Conservation (phyloP, 2,329 filamentous ascomycete genomes). For the Ophiosphaerella herpotricha region DNA sequence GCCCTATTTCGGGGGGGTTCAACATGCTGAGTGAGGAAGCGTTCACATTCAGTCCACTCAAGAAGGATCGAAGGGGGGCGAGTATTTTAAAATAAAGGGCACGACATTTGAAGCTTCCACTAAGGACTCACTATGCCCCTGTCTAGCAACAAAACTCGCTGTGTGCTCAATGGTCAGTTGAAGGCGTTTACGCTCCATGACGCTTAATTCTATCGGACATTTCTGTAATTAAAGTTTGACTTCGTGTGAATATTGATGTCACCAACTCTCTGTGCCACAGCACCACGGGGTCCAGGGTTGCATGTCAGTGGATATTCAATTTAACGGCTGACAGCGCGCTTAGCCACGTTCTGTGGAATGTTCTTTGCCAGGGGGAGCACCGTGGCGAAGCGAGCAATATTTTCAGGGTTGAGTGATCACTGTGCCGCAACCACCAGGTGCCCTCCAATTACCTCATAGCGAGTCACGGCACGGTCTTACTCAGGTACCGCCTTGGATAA, state of each 20-base stretch:
- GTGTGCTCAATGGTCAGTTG: no score
- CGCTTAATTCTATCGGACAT: not conserved
- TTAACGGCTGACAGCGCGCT: not conserved
- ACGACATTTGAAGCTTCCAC: not conserved
- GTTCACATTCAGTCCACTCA: constrained; percentile 47
- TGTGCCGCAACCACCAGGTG: not conserved
- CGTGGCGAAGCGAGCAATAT: constrained; percentile 4
- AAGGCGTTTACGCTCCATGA: not conserved
- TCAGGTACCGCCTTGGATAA: not conserved
- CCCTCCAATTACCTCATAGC: not conserved
- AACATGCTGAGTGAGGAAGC: constrained; percentile 45
- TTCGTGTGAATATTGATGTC: no score
- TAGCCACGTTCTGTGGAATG: constrained; percentile 4
- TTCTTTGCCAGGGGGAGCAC: not conserved
- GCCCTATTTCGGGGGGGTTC: constrained; percentile 41
- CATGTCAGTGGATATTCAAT: not conserved
- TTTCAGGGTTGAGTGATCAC: constrained; percentile 1
- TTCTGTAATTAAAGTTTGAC: not conserved
- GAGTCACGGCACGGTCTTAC: not conserved
- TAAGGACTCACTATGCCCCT: not conserved
- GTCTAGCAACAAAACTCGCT: not conserved
- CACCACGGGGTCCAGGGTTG: not conserved
- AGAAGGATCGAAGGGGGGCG: constrained; percentile 44
- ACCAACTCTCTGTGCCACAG: not conserved
- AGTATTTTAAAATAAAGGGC: constrained; percentile 30